Base-by-base conservation (phyloP, 208 protist species). In the Tetramitus jugosus region DNA sequence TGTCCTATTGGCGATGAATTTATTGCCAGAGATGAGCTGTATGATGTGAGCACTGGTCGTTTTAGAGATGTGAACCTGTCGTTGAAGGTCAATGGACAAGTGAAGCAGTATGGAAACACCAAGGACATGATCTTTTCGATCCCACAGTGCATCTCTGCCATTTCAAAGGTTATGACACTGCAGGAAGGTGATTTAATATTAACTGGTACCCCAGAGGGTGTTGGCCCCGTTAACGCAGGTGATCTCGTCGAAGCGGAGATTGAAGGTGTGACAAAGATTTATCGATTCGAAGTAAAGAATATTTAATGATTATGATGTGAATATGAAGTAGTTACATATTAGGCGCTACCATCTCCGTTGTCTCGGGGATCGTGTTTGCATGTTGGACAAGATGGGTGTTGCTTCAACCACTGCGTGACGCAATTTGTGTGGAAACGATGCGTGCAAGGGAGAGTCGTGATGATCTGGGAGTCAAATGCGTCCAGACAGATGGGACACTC, bases 201-300 rank as follows among this genome's bases (percentile, higher is more conserved):
- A 72, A 93, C 89, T 8, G 91, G 91, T 26, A 94, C 91, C 7
- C 91, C 91, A 23, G 76, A 86, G 26, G 90, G 90, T n/a, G 90
- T 94, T 0, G 86, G 89, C 31, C 84, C 86, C 3, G 86, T 94
- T 33, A 84, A 84, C 3, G 56, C 67, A 29, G 91, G 91, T 3
- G 87, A 94, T 46, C 80, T 89, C 33, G 87, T 94, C 20, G 80
- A 80, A 74, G 85, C 84, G 31, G 80, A 79, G 13, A 87, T 94
- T 45, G 61, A 88, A 60, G 89, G 88, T 3, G 76, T 42, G 17
- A 43, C 61, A 4, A 8, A 8, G 29, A 35, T 10, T n/a, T 67
- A 67, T 42, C 7, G 2, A 23, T 67, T 67, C 35, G 29, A 43
- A 17, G 61, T 67, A 42, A 33, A 56, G 20, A 56, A 56, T 20